Conservation (phyloP, 768 basidiomycete genomes). For the Mycena indigotica region DNA sequence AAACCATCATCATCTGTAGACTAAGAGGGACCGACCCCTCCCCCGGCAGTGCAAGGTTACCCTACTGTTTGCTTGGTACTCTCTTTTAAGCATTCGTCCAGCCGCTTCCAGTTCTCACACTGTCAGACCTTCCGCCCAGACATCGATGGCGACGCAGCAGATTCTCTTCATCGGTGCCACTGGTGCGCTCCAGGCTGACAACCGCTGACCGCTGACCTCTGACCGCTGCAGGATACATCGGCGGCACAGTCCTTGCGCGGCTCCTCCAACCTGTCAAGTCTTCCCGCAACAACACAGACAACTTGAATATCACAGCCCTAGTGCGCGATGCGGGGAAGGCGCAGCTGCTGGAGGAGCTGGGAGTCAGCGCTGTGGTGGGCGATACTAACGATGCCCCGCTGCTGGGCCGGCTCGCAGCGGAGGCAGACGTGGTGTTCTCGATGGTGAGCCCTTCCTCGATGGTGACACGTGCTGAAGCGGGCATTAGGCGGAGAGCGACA, state of each 20-base stretch:
- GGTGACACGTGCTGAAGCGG: background rate
- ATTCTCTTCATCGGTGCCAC: background rate
- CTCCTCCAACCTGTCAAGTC: constrained; percentile 31
- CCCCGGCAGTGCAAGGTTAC: too few species aligned
- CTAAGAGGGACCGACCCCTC: too few species aligned
- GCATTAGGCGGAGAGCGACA: constrained; percentile 8
- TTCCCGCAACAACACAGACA: constrained; percentile 24
- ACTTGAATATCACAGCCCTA: constrained; percentile 22
- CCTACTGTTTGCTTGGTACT: too few species aligned
- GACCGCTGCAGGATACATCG: constrained; percentile 33
- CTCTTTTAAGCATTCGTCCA: too few species aligned
- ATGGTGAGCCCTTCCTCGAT: constrained; percentile 23
- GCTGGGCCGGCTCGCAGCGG: constrained; percentile 30
- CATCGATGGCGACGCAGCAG: background rate
- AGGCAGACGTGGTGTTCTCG: constrained; percentile 36
- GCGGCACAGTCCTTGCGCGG: constrained; percentile 33
- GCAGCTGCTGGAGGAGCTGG: constrained; percentile 29
- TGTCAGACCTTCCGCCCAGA: background rate
- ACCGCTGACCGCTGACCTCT: background rate
- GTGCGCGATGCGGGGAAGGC: constrained; percentile 31
- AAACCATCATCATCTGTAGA: too few species aligned
- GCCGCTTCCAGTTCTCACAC: background rate
- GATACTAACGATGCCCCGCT: constrained; percentile 32
- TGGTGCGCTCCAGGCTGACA: background rate
- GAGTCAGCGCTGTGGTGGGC: constrained; percentile 30